Conservation (phyloP, 495 filamentous ascomycete genomes). For the Tuber borchii region DNA sequence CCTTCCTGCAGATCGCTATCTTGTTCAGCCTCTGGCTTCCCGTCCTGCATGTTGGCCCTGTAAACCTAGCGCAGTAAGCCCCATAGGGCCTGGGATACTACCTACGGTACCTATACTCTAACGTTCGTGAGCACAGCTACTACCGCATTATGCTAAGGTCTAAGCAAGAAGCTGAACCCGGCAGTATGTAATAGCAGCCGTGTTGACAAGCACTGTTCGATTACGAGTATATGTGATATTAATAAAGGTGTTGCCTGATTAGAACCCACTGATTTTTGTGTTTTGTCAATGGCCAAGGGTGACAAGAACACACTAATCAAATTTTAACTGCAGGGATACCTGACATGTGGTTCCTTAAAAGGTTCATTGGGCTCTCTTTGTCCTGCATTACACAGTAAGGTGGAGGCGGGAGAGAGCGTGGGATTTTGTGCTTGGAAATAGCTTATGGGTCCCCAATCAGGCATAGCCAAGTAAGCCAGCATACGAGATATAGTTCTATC, state of each 20-base stretch:
- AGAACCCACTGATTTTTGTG: not conserved
- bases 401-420: not conserved
- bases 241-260: not conserved
- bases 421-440: not conserved
- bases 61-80: not conserved
- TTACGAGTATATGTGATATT: not conserved
- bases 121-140: too few relatives aligned
- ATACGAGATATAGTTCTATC: not conserved
- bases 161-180: too few relatives aligned
- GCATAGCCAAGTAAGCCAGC: not conserved
- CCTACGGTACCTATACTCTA: not conserved
- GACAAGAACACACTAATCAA: not conserved
- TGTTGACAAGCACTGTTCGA: too few relatives aligned
- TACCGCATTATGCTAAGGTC: too few relatives aligned
- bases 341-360: not conserved
- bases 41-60: not conserved
- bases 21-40: not conserved
- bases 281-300: not conserved
- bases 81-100: not conserved
- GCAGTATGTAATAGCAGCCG: too few relatives aligned
- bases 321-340: not conserved
- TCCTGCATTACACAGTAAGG: not conserved
- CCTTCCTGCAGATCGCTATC: not conserved
- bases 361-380: not conserved
- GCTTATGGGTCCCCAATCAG: not conserved